These are phyloP conservation scores for Fusarium sp. DNA, from an alignment of 2,329 filamentous ascomycete species.

Conservation along the genomic window DNA sequence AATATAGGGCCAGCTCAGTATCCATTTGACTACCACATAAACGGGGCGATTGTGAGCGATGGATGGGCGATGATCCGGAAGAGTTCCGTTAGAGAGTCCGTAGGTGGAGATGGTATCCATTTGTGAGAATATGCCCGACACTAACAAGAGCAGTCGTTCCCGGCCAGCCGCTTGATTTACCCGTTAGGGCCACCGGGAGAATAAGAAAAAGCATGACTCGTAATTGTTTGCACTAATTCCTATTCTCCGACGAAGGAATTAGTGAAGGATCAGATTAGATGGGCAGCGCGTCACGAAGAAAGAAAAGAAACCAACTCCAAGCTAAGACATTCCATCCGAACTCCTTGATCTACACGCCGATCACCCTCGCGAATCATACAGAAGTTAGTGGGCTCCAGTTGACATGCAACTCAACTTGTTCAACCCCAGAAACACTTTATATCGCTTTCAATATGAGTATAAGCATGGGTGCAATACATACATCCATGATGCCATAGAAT, in stretches of 20 bases:
- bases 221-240: not conserved
- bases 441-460: not conserved
- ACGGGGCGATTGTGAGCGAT: not conserved
- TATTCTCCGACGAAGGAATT: not conserved
- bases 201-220: not conserved
- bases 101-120: not conserved
- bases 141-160: not conserved
- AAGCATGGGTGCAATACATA: not conserved
- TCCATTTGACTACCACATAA: not conserved
- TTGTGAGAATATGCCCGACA: not conserved
- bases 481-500: not conserved
- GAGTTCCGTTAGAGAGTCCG: not conserved
- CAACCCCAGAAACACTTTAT: not conserved
- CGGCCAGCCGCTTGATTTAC: not conserved
- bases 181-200: not conserved
- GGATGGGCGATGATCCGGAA: conserved; percentile 6
- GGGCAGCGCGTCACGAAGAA: not conserved
- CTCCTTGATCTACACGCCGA: conserved; percentile 2
- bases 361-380: conserved; percentile 3
- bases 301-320: not conserved
- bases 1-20: not conserved
- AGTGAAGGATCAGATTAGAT: not conserved
- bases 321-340: not conserved
- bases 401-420: not conserved
- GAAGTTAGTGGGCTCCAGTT: not conserved